phyloP scores from a whole-genome alignment of 495 filamentous ascomycete genomes.

The Penicillium macrosclerotiorum region DNA sequence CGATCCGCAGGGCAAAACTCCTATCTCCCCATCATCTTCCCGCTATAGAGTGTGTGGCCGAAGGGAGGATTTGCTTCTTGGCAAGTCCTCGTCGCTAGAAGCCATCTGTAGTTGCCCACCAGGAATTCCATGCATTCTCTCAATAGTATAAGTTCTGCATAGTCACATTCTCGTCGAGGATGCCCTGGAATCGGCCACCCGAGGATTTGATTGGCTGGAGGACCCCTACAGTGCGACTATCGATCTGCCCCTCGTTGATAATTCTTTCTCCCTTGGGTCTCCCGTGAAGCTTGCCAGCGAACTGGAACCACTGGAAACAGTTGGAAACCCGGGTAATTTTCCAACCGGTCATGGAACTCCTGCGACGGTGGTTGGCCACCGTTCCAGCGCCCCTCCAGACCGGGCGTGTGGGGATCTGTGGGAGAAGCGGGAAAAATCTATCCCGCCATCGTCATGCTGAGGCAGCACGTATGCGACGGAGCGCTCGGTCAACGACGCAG shows the following conservation, averaged over 20 bases:
- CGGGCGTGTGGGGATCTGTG: conserved; percentile 26
- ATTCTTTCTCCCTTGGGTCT: background rate
- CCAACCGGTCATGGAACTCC: conserved; percentile 12
- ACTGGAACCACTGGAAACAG: no score
- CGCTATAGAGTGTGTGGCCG: no score
- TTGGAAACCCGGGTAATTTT: conserved; percentile 18
- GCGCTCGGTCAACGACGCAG: conserved; percentile 6
- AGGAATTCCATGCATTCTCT: no score
- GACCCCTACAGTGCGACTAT: conserved; percentile 1
- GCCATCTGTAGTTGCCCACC: no score
- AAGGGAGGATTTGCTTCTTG: no score
- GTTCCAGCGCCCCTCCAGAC: conserved; percentile 5
- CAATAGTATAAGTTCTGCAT: no score
- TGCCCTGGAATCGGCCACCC: no score
- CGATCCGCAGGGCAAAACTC: background rate
- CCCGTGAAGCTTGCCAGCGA: background rate
- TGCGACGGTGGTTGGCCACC: background rate
- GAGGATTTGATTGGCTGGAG: conserved; percentile 8
- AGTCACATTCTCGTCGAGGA: background rate
- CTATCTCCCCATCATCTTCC: no score
- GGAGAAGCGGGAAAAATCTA: conserved; percentile 29
- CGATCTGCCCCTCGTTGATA: background rate
- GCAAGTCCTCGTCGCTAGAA: no score
- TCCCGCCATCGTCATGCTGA: conserved; percentile 16
- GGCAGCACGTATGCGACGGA: conserved; percentile 8